phyloP scores from a whole-genome alignment of 805 yeast genomes.

The Wickerhamiella brachini region DNA sequence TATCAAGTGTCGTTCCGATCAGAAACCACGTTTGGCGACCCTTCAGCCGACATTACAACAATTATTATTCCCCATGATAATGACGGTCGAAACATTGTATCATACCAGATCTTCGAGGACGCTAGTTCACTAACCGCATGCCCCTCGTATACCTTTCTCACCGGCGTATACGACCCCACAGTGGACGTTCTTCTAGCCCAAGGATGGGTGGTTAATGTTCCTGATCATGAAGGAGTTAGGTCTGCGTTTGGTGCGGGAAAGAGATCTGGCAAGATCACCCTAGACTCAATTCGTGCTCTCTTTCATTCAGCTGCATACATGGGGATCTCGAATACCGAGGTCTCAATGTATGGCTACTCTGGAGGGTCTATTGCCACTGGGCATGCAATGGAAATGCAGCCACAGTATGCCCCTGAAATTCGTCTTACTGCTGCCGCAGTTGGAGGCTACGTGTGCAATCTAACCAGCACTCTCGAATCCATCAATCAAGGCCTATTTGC shows the following conservation, averaged over 20 bases:
- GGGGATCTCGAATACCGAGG: constrained; percentile 2
- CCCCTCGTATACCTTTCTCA: constrained; percentile 16
- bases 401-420: constrained; percentile 18
- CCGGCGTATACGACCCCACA: constrained; percentile 7
- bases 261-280: constrained; percentile 18
- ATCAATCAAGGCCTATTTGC: constrained; percentile 16
- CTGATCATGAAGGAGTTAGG: constrained; percentile 18
- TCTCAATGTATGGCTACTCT: constrained; percentile 21
- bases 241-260: constrained; percentile 14
- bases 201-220: constrained; percentile 15
- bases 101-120: constrained; percentile 19
- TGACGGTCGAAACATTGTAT: constrained; percentile 11
- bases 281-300: constrained; percentile 21
- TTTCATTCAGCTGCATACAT: neutral
- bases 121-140: constrained; percentile 16
- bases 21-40: constrained; percentile 13
- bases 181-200: constrained; percentile 8
- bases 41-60: constrained; percentile 18
- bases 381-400: constrained; percentile 16
- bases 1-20: constrained; percentile 16
- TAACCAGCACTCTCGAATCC: constrained; percentile 9
- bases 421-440: constrained; percentile 14
- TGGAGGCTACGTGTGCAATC: constrained; percentile 16
- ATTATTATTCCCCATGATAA: constrained; percentile 13
- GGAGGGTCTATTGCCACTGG: constrained; percentile 18